A percentile compares a stretch with the other conserved stretches of the same genome.
Evolutionary conservation across 225 moss, liverwort and hornwort genomes (phyloP).

Genomic region (Bryum argenteum): DNA sequence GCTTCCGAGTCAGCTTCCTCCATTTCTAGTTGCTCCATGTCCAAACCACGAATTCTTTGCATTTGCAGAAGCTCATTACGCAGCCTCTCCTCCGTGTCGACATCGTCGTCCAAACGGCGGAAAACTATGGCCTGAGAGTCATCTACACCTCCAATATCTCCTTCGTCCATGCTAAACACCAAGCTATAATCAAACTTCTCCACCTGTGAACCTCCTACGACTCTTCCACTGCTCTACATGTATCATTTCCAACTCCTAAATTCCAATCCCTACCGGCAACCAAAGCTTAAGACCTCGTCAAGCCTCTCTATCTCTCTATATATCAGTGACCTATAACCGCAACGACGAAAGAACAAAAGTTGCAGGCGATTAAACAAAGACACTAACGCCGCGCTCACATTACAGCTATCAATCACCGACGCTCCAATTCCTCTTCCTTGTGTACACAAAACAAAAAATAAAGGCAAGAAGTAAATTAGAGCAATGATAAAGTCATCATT

Average conservation of each 20-base stretch:
- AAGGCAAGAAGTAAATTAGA: not conserved
- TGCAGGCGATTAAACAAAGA: not conserved
- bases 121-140: slow-evolving; percentile 30
- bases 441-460: slow-evolving; percentile 3
- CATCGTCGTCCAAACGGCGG: slow-evolving; percentile 26
- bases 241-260: slow-evolving; percentile 27
- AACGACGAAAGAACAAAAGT: not conserved
- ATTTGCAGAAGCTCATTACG: slow-evolving; percentile 42
- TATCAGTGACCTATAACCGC: not conserved
- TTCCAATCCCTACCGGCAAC: slow-evolving; percentile 9
- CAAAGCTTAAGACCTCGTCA: slow-evolving; percentile 13
- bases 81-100: slow-evolving; percentile 1
- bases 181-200: slow-evolving; percentile 28
- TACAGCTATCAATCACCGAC: not conserved
- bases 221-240: slow-evolving; percentile 16
- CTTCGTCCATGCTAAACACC: slow-evolving; percentile 42
- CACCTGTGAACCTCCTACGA: slow-evolving; percentile 10
- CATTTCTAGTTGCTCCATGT: slow-evolving; percentile 69
- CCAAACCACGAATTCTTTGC: slow-evolving; percentile 43
- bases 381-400: slow-evolving; percentile 9
- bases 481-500: not conserved
- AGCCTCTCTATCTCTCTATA: slow-evolving; percentile 3
- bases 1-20: slow-evolving; percentile 72
- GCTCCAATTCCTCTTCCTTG: slow-evolving; percentile 16
- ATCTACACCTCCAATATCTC: slow-evolving; percentile 30